Evolutionary conservation across 1,139 yeast species (phyloP), one percentile per base, ranked within the genome.

Genomic region (Hyphopichia burtonii): DNA sequence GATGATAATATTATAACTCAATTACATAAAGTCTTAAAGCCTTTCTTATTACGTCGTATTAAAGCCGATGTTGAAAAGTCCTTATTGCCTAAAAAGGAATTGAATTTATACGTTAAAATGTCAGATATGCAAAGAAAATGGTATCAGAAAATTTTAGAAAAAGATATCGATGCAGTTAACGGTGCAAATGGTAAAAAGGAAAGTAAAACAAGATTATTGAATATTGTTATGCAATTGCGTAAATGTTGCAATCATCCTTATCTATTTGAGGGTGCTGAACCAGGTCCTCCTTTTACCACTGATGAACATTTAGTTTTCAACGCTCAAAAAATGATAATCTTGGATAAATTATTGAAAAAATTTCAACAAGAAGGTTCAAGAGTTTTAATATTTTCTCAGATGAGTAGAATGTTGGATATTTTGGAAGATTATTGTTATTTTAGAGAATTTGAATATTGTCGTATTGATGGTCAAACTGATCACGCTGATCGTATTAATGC

Each of bases 171-270:
- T 62, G 93, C 93, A 0, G 90, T 86, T 11, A 86, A 85, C 59
- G 93, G 93, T 17, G 86, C 86, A 10, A 82, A 78, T 48, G 87
- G 88, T 27, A 84, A 84, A 53, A 76, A 82, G 47, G 94, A 86
- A 59, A 78, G 85, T 19, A 86, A 85, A 54, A 85, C 93, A 2
- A 69, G 93, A 54, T 68, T 86, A 45, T 68, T 86, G 43, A 86
- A 86, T 56, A 85, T 86, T 52, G 93, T 85, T 22, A 86, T 86
- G 94, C 94, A 86, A 61, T 71, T 86, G 55, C 73, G 94, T 57
- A 86, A 86, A 58, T 86, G 93, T 59, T 86, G 93, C 63, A 86
- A 86, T 55, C 94, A 86, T 63, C 93, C 94, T 4, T 86, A 86
- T 56, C 63, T 86, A 38, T 86, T 86, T 55, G 94, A 86, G 59